Base-by-base conservation (phyloP, 176 grass and related monocot genomes). In the Lolium perenne region DNA sequence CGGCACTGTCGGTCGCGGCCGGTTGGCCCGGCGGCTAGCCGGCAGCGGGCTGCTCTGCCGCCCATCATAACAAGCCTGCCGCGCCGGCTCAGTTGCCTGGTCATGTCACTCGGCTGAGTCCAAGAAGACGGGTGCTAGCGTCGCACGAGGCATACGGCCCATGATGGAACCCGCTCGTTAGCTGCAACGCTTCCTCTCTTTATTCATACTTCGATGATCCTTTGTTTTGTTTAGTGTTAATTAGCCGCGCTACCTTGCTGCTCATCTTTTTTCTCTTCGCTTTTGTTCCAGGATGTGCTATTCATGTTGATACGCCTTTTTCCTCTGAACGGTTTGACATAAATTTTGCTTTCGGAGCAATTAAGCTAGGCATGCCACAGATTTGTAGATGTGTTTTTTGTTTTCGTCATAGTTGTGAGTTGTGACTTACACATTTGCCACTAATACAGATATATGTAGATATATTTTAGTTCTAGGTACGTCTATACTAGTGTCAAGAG, bases 131-230 rank as follows among this genome's bases (percentile, higher is more conserved):
- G 47, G 13, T 57, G 80, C 13, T 16, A 6, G 4, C 29, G 32
- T 57, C 64, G 66, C 50, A 72, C 56, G 35, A 50, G 8, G 35
- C n/a, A 58, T 29, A 40, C 64, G 80, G 80, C n/a, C 66, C 80
- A 72, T 72, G 32, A 83, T 83, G 66, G 17, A 4, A 57, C 66
- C 48, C 11, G 17, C 62, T 65, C 5, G 54, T 56, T 56, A 15
- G 15, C 53, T 55, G 0, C 55, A 38, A 38, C 9, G 10, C 66
- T 41, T 17, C 0, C 40, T 62, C 40, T 20, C 18, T 79, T 29
- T 74, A 13, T 47, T 38, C 16, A 56, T 7, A 57, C 22, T 13
- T 1, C 1, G 50, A 16, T 53, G 50, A 15, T 53, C 50, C 50
- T 53, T 14, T 53, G 0, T 1, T 4, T 16, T 53, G 4, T 53